Percentiles rank a stretch among this genome's conserved stretches.
These are phyloP conservation scores for Diaporthe velutina DNA, from an alignment of 2,329 filamentous ascomycete genomes.

Conservation along the genomic window DNA sequence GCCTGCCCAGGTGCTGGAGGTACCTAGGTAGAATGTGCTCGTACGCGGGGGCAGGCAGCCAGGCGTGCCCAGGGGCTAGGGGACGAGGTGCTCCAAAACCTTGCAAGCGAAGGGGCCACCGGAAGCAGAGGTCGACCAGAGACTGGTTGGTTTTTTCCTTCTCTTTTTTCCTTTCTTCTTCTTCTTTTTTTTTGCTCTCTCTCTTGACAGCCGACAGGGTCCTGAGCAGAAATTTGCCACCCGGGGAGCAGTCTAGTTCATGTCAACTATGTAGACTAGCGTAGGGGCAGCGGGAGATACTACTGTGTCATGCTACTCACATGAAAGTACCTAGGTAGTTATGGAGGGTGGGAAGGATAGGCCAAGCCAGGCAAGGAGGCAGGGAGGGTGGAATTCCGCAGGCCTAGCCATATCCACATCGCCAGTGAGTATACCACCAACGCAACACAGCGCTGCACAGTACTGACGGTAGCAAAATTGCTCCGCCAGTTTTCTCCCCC, in stretches of 20 bases:
- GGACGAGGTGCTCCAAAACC: not conserved
- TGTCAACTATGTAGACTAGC: not conserved
- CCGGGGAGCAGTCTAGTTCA: not conserved
- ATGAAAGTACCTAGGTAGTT: not conserved
- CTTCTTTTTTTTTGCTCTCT: not conserved
- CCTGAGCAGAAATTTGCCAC: not conserved
- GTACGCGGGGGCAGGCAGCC: no score
- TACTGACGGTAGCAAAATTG: not conserved
- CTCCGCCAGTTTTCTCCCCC: not conserved
- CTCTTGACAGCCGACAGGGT: not conserved
- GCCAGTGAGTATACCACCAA: no score
- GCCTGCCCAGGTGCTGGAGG: no score
- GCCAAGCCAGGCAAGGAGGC: not conserved
- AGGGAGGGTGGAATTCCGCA: not conserved
- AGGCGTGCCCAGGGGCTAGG: no score
- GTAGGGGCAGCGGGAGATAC: not conserved
- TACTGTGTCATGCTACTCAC: not conserved
- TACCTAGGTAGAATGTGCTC: no score
- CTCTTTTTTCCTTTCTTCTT: not conserved
- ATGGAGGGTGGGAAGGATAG: no score
- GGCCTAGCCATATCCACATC: no score
- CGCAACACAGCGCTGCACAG: no score
- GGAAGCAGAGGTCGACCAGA: not conserved
- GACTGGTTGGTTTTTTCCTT: not conserved
- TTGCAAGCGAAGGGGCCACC: not conserved